Evolutionary conservation across 805 yeast species (phyloP).

Genomic region (Kluyveromyces starmeri): DNA sequence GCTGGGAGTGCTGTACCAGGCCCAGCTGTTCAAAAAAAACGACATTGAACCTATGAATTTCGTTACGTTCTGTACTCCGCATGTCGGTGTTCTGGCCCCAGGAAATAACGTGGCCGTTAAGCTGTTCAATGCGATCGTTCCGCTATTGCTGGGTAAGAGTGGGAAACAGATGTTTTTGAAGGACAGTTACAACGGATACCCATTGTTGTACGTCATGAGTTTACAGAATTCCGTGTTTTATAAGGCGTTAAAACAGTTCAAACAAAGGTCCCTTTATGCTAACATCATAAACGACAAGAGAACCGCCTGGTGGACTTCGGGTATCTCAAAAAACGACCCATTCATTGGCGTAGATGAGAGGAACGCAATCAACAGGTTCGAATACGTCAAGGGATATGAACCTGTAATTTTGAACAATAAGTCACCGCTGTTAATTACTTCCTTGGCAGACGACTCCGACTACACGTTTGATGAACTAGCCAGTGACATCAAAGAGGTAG

Average conservation of each 20-base stretch:
- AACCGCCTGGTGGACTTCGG: conserved; percentile 77
- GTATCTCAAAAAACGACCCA: conserved; percentile 55
- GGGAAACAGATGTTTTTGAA: conserved; percentile 67
- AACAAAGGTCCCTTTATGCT: conserved; percentile 52
- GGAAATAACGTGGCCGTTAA: conserved; percentile 42
- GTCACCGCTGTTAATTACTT: neutral
- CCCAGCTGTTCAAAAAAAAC: conserved; percentile 37
- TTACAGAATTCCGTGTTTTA: conserved; percentile 50
- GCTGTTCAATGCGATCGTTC: conserved; percentile 55
- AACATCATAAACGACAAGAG: conserved; percentile 74
- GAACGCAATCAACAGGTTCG: conserved; percentile 38
- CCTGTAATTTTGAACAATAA: conserved; percentile 48
- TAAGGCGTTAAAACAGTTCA: conserved; percentile 46
- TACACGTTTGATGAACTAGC: neutral
- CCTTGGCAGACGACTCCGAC: neutral
- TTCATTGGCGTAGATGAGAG: conserved; percentile 36
- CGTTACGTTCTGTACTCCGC: conserved; percentile 61
- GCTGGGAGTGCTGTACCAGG: conserved; percentile 55
- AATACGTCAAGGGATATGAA: conserved; percentile 42
- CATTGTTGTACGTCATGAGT: conserved; percentile 61
- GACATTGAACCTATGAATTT: conserved; percentile 49
- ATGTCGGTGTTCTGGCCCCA: conserved; percentile 58
- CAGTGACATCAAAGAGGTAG: neutral
- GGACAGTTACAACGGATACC: conserved; percentile 36
- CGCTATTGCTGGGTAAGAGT: conserved; percentile 57